Evolutionary conservation across 1,284 basidiomycete species (phyloP), one percentile per base, ranked within the genome.

Genomic region (Cutaneotrichosporon cutaneum): DNA sequence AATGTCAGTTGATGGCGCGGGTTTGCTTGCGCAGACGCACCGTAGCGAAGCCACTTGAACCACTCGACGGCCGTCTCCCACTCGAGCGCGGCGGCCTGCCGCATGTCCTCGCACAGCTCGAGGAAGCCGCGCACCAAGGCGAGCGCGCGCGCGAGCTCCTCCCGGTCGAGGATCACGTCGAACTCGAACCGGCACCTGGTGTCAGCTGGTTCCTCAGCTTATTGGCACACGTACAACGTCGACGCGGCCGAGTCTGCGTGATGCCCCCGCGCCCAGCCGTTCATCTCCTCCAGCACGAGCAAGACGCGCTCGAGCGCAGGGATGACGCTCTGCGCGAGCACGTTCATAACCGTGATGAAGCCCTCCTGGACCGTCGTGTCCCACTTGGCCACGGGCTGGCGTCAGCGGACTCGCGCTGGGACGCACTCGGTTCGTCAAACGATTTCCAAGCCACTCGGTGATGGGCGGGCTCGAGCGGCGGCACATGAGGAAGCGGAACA

Each of bases 11-110:
- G 8, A 18, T 11, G 1, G 4, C 0, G 3, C 1, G 4, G 16
- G 7, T 1, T 2, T 8, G 16, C n/a, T n/a, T n/a, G n/a, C n/a
- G n/a, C n/a, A n/a, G 26, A 71, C 75, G 9, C 27, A 76, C 77
- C 77, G 54, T 74, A 77, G 52, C 72, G 75, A 4, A 78, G 55
- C 77, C 77, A 79, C 54, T 71, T 72, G 62, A 72, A 71, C 62
- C 73, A 79, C 45, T 78, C 77, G 11, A 62, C 62, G 0, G 70
- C 61, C 6, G 72, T 70, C 1, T 66, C 60, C 55, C 63, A 35
- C 53, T 76, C 74, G 21, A 70, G 67, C 39, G 68, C 64, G n/a
- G 73, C 69, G n/a, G 66, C 63, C 22, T 69, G 63, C 3, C 76
- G 67, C 61, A 77, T 71, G 8, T 61, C 45, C 45, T 77, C 75